Base-by-base conservation (phyloP, 805 yeast genomes). In the Pichia thaimueangensis region DNA sequence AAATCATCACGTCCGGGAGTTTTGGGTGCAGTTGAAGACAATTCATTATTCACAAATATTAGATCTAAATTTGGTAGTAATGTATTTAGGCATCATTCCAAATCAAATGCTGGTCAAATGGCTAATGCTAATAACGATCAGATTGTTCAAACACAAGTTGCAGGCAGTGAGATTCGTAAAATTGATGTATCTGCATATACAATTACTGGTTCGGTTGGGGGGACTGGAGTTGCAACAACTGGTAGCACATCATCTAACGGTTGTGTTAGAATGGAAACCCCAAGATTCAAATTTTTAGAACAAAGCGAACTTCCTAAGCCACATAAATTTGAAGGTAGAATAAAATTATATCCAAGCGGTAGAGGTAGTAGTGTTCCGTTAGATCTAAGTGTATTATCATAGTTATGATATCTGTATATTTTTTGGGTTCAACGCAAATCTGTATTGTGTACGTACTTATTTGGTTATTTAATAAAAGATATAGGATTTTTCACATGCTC, bases 331-430 rank as follows among this genome's bases (percentile, higher is more conserved):
- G 78, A 74, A 40, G 84, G 80, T 4, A 73, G 72, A 36, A 74
- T 74, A 45, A 88, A 91, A 59, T 67, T 88, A 50, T 93, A 93
- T 64, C 96, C 97, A 15, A 86, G 96, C 63, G 97, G 97, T 12
- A 74, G 96, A 53, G 97, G 97, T 3, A 77, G 88, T 23, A 85
- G 95, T 27, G 93, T 89, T 29, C 97, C 97, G 1, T 65, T 89
- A 48, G 78, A 86, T 51, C 66, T 89, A 42, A 60, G 37, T 1
- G 35, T 28, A 23, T 27, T 43, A 12, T 23, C 29, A 23, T 45
- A 31, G 28, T n/a, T n/a, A n/a, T n/a, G n/a, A n/a, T n/a, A n/a
- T n/a, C n/a, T n/a, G n/a, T n/a, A n/a, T n/a, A n/a, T n/a, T n/a
- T n/a, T n/a, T n/a, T n/a, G n/a, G n/a, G n/a, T n/a, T n/a, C n/a